Conservation (phyloP, 2,329 filamentous ascomycete species). For the Hymenoscyphus scutula region DNA sequence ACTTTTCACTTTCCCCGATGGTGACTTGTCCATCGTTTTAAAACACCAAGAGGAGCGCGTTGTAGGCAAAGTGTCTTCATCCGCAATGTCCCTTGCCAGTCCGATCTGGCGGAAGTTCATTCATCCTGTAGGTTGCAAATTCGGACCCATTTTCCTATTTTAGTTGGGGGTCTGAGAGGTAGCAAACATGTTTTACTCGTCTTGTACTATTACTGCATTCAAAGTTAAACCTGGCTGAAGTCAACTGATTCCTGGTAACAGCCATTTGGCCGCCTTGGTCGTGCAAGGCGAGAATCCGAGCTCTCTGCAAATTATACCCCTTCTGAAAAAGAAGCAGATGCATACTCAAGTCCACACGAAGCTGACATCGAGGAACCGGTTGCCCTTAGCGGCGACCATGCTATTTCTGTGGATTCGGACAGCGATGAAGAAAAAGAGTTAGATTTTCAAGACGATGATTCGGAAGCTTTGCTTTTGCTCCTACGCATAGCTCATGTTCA, state of each 20-base stretch:
- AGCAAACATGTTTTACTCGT: no score
- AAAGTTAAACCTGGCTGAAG: no score
- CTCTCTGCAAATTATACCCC: neutral
- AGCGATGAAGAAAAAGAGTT: neutral
- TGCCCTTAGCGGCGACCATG: neutral
- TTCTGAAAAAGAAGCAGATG: neutral
- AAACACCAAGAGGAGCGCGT: constrained; percentile 7
- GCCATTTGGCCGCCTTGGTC: neutral
- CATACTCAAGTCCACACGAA: neutral
- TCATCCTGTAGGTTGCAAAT: neutral
- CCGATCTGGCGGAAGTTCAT: constrained; percentile 19
- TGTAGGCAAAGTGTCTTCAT: constrained; percentile 12
- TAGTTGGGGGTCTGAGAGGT: no score
- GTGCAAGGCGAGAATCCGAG: neutral
- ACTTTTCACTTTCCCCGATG: constrained; percentile 9
- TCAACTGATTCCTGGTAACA: no score
- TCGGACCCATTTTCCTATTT: no score
- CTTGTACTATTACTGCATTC: no score
- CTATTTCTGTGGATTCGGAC: neutral
- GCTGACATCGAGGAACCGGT: neutral
- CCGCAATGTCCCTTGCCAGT: constrained; percentile 16
- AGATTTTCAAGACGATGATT: constrained; percentile 17
- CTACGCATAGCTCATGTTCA: constrained; percentile 17
- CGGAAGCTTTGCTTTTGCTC: constrained; percentile 13
- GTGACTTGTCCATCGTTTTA: constrained; percentile 11